These are phyloP conservation scores for Metrosideros polymorpha DNA, from an alignment of 441 rosid species.

Conservation along the genomic window DNA sequence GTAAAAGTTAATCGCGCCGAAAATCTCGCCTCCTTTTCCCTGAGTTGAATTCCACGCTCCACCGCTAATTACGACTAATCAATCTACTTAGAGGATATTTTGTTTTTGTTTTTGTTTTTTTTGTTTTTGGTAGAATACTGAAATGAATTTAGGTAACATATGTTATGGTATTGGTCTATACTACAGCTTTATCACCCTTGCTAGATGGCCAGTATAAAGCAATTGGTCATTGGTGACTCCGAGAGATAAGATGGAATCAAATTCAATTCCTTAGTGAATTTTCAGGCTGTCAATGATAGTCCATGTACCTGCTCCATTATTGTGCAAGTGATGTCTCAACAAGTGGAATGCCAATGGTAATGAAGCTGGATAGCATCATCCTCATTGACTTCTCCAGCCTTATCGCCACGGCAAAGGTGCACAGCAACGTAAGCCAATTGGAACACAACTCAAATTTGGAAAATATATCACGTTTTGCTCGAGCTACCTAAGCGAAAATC, in stretches of 20 bases:
- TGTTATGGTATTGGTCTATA: neutral
- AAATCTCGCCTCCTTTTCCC: neutral
- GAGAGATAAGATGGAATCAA: neutral
- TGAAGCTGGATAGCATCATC: slow-evolving; percentile 26
- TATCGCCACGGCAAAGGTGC: neutral
- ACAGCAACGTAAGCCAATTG: neutral
- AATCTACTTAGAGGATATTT: neutral
- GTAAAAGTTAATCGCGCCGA: neutral
- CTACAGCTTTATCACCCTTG: neutral
- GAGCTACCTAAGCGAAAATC: neutral
- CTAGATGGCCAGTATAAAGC: neutral
- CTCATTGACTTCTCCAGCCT: neutral
- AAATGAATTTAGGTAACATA: neutral
- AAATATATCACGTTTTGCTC: neutral
- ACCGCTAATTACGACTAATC: neutral
- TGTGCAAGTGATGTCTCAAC: neutral
- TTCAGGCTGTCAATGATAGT: neutral
- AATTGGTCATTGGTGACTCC: neutral
- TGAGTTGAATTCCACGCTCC: neutral
- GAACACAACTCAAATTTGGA: neutral
- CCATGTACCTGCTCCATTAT: neutral
- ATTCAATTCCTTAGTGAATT: neutral
- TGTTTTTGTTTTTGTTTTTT: neutral
- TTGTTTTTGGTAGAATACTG: neutral
- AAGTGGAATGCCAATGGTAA: slow-evolving; percentile 3